A percentile compares a stretch with the other conserved stretches of the same genome.
Conservation (phyloP, 805 yeast species). For the Teunomyces gatunensis region DNA sequence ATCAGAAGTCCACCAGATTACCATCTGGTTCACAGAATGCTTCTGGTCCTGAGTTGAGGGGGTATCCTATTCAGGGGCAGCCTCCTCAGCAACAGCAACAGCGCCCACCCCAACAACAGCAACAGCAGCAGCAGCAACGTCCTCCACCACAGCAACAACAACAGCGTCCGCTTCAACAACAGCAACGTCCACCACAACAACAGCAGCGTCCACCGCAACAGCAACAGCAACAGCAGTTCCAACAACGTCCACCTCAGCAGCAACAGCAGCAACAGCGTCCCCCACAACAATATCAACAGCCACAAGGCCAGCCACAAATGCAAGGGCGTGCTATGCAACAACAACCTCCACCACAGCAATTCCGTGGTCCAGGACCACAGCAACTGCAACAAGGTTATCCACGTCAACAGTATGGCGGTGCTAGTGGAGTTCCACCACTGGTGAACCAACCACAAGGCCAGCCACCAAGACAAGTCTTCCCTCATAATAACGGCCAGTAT, state of each 20-base stretch:
- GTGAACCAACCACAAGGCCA: conserved; percentile 9
- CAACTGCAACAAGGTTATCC: conserved; percentile 7
- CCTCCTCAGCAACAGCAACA: conserved; percentile 24
- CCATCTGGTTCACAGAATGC: neutral
- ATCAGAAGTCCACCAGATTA: conserved; percentile 3
- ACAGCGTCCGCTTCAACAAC: conserved; percentile 14
- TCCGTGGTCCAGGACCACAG: conserved; percentile 12
- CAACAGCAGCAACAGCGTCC: conserved; percentile 9
- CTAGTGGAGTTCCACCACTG: conserved; percentile 7
- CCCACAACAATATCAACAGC: conserved; percentile 7
- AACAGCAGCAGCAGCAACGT: conserved; percentile 2
- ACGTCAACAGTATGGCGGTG: conserved; percentile 11
- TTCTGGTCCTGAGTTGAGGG: neutral
- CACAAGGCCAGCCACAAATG: conserved; percentile 3
- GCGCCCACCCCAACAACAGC: conserved; percentile 1
- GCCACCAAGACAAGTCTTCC: conserved; percentile 5
- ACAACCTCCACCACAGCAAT: conserved; percentile 10
- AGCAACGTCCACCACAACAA: conserved; percentile 12
- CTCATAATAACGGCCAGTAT: conserved; percentile 9
- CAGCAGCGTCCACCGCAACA: conserved; percentile 4
- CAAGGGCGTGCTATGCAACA: conserved; percentile 12
- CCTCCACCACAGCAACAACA: conserved; percentile 7
- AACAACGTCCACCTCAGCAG: conserved; percentile 12
- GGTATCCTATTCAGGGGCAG: conserved; percentile 7
- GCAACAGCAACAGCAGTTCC: conserved; percentile 4